Percentiles rank a stretch among this genome's conserved stretches.
These are phyloP conservation scores for Aspergillus pseudoglaucus DNA, from an alignment of 2,329 filamentous ascomycete species.

Conservation along the genomic window DNA sequence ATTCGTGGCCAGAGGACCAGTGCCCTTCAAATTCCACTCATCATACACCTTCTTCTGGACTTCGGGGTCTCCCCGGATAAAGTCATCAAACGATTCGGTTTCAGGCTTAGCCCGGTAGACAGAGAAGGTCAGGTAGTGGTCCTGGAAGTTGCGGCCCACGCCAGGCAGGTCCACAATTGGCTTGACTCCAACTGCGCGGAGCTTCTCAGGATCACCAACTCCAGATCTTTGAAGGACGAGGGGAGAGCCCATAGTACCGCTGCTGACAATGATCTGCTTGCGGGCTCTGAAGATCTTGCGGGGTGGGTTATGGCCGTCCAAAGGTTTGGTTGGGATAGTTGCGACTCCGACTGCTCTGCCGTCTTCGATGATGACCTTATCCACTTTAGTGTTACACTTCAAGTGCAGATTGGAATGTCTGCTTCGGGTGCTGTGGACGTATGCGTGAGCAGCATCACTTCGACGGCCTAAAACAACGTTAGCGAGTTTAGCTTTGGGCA, in stretches of 20 bases:
- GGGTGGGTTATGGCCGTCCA: slow-evolving; percentile 48
- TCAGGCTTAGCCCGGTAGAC: slow-evolving; percentile 67
- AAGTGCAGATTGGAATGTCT: slow-evolving; percentile 66
- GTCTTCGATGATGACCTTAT: slow-evolving; percentile 68
- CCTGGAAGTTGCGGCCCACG: slow-evolving; percentile 70
- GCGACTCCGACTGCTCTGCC: slow-evolving; percentile 65
- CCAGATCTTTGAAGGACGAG: slow-evolving; percentile 70
- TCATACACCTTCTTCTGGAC: slow-evolving; percentile 67
- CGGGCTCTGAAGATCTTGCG: slow-evolving; percentile 59
- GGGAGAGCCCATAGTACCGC: slow-evolving; percentile 67
- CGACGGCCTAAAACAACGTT: slow-evolving; percentile 56
- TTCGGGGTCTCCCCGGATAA: slow-evolving; percentile 65
- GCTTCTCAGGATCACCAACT: slow-evolving; percentile 66
- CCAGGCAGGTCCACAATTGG: slow-evolving; percentile 65
- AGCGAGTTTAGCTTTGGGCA: neutral
- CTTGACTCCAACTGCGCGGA: slow-evolving; percentile 61
- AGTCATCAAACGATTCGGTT: slow-evolving; percentile 74
- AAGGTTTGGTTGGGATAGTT: slow-evolving; percentile 64
- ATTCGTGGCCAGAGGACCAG: slow-evolving; percentile 69
- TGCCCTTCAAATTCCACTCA: slow-evolving; percentile 74
- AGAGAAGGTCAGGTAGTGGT: slow-evolving; percentile 67
- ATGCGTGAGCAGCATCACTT: slow-evolving; percentile 70
- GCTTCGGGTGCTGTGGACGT: slow-evolving; percentile 68
- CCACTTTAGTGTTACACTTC: slow-evolving; percentile 68
- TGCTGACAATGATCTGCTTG: slow-evolving; percentile 67